Evolutionary conservation across 805 yeast species (phyloP).

Genomic region (Kluyveromyces aestuarii): DNA sequence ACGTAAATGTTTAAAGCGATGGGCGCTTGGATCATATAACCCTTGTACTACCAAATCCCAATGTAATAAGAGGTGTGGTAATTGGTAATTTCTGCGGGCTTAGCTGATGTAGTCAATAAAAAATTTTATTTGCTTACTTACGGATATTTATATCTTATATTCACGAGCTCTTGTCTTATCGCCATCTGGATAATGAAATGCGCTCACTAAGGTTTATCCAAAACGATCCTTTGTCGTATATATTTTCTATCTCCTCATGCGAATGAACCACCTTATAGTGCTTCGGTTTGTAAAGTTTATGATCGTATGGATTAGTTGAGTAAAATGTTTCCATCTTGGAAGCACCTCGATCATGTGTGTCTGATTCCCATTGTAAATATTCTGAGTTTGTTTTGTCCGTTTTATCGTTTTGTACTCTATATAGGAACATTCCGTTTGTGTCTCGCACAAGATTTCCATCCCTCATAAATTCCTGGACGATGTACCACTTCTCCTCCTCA

Average conservation of each 20-base stretch:
- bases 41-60: no score
- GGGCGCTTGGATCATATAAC: no score
- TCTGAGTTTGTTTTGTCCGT: no score
- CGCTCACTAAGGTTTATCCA: conserved; percentile 16
- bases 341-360: not conserved
- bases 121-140: no score
- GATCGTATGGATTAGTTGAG: conserved; percentile 26
- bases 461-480: conserved; percentile 42
- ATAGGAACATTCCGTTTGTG: conserved; percentile 4
- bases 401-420: not conserved
- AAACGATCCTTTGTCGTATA: conserved; percentile 25
- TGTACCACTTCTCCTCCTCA: conserved; percentile 66
- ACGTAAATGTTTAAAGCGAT: no score
- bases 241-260: conserved; percentile 17
- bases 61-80: no score
- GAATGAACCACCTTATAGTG: conserved; percentile 8
- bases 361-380: no score
- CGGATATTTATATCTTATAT: not conserved
- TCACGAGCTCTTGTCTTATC: not conserved
- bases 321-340: conserved; percentile 9
- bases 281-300: conserved; percentile 8
- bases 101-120: no score
- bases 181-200: not conserved
- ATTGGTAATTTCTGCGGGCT: no score
- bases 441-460: conserved; percentile 30